phyloP scores from a whole-genome alignment of 768 basidiomycete genomes.

The Clathrus columnatus region DNA sequence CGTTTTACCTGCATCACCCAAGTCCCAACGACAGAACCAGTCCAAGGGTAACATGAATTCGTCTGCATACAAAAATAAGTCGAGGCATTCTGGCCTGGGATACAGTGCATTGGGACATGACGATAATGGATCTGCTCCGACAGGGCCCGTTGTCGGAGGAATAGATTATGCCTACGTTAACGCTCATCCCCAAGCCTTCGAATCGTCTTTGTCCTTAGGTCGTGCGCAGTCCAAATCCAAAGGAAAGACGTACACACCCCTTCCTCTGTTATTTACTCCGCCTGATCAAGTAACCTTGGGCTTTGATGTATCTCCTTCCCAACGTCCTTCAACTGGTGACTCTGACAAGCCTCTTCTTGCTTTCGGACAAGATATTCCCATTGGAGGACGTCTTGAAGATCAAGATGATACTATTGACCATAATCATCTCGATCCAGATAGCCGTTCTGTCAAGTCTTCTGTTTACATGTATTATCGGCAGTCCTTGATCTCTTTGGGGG shows the following conservation, averaged over 20 bases:
- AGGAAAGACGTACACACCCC: conserved; percentile 17
- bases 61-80: conserved; percentile 1
- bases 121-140: too few relatives aligned
- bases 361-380: conserved; percentile 14
- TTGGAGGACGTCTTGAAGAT: conserved; percentile 33
- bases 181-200: neutral
- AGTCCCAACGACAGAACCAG: neutral
- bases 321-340: conserved; percentile 15
- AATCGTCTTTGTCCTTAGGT: neutral
- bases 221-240: neutral
- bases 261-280: conserved; percentile 22
- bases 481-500: conserved; percentile 70
- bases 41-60: neutral
- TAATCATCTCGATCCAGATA: neutral
- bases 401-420: conserved; percentile 1
- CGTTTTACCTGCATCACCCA: neutral
- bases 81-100: too few relatives aligned
- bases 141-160: too few relatives aligned
- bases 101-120: too few relatives aligned
- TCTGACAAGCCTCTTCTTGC: conserved; percentile 14
- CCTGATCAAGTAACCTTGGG: neutral
- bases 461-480: conserved; percentile 73
- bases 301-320: neutral
- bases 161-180: neutral
- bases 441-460: conserved; percentile 23